Percentiles rank a stretch among this genome's conserved stretches.
phyloP scores from a whole-genome alignment of 1,284 basidiomycete species.

The Trametes sp. region DNA sequence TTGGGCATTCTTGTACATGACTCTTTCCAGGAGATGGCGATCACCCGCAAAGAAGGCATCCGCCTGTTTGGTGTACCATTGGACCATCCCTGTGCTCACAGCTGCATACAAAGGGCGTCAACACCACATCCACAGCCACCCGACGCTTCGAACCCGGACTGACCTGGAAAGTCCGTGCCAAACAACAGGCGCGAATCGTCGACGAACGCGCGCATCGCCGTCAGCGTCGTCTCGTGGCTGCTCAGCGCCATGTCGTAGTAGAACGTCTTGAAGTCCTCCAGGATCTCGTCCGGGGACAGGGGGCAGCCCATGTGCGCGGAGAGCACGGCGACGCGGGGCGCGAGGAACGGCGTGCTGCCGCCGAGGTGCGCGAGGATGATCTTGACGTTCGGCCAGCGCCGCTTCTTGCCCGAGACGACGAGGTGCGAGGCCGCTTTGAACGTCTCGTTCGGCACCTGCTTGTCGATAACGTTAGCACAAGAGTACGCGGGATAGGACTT shows the following conservation, averaged over 20 bases:
- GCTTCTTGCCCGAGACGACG: constrained; percentile 71
- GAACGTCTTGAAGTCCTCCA: constrained; percentile 70
- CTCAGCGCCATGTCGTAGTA: constrained; percentile 76
- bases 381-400: constrained; percentile 61
- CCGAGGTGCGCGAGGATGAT: constrained; percentile 76
- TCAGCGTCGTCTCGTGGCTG: constrained; percentile 57
- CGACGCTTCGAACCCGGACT: neutral
- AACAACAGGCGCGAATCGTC: constrained; percentile 58
- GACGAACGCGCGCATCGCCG: constrained; percentile 58
- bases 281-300: constrained; percentile 63
- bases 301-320: constrained; percentile 70
- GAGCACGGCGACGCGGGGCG: constrained; percentile 68
- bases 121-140: too few relatives aligned
- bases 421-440: constrained; percentile 80
- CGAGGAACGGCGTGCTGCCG: constrained; percentile 65
- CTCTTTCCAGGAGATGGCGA: constrained; percentile 14
- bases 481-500: neutral
- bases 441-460: constrained; percentile 78
- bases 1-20: constrained; percentile 52
- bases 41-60: constrained; percentile 51
- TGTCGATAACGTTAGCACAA: neutral
- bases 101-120: constrained; percentile 48
- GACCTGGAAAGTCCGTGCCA: constrained; percentile 77
- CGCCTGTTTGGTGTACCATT: constrained; percentile 65
- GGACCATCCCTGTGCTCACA: constrained; percentile 58